These are phyloP conservation scores for Cucumis sativus DNA, from an alignment of 306 rosid genomes.

Conservation along the genomic window DNA sequence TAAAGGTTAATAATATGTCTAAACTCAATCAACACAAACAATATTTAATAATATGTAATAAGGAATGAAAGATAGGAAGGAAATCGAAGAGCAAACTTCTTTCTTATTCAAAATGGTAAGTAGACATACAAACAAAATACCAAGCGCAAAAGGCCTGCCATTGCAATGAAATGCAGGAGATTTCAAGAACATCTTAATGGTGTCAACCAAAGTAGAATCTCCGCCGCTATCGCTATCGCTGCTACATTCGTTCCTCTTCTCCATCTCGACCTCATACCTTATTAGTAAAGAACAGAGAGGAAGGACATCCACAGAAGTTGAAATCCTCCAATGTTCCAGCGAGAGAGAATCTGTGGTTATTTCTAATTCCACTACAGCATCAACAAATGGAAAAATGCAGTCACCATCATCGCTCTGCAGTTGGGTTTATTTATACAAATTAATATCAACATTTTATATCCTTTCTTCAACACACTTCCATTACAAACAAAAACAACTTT, in stretches of 20 bases:
- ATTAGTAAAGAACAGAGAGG: conserved; percentile 18
- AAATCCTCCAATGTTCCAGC: conserved; percentile 19
- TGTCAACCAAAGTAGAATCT: conserved; percentile 31
- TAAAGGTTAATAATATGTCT: too few species aligned
- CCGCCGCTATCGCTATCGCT: not conserved
- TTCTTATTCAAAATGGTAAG: not conserved
- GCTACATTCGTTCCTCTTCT: conserved; percentile 10
- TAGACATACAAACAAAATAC: not conserved
- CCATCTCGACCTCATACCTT: conserved; percentile 13
- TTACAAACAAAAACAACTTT: too few species aligned
- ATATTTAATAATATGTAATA: too few species aligned
- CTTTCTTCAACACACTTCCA: too few species aligned
- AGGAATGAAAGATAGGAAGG: too few species aligned
- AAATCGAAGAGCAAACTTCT: not conserved
- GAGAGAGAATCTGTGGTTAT: conserved; percentile 23
- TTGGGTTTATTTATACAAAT: not conserved
- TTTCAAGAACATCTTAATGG: conserved; percentile 30
- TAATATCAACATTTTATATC: not conserved
- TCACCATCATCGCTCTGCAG: conserved; percentile 34
- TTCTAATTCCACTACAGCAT: conserved; percentile 17
- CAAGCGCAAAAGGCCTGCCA: not conserved
- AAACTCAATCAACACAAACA: too few species aligned
- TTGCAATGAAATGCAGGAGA: not conserved
- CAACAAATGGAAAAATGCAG: conserved; percentile 14
- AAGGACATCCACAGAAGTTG: conserved; percentile 48